Evolutionary conservation across 805 yeast genomes (phyloP), one percentile per base, ranked within the genome.

Genomic region (Kluyveromyces dobzhanskii): DNA sequence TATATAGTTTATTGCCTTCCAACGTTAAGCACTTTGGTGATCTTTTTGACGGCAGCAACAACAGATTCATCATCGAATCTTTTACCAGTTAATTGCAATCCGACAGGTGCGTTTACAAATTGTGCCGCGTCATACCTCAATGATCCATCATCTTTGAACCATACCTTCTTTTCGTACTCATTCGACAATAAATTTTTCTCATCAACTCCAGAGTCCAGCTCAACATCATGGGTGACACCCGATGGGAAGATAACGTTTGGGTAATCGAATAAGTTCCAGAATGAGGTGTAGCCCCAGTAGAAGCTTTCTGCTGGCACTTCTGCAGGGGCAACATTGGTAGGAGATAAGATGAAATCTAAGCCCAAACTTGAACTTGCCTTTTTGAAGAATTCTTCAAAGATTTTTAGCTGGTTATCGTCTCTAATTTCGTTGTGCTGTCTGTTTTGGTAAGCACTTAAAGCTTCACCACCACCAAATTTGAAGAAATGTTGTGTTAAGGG

Each of bases 201-300:
- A 19, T 32, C 35, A 16, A 39, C 28, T 4, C 19, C 24, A 10
- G 44, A 32, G 54, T 80, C 87, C 28, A 70, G 44, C 4, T 44
- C 42, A 23, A 78, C 73, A 55, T 79, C 84, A 53, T 70, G 82
- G 46, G 56, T 63, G 46, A 78, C 59, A 7, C 83, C 76, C 4
- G 85, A 70, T 50, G 82, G 86, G 62, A 76, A 65, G 1, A 70
- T 67, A 44, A 79, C 73, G 30, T 78, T 74, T 31, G 92, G 87
- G 52, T 75, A 67, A 58, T 83, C 92, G 46, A 81, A 59, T 41
- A 82, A 53, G 61, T 83, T 83, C 74, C 77, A 84, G 46, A 80
- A 68, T 2, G 86, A 64, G 6, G 90, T 81, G 65, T 84, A 84
- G 3, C 87, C 82, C 88, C 92, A 84, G 60, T 80, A 80, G 56